Conservation (phyloP, 2,329 filamentous ascomycete species). For the Cladophialophora psammophila region DNA sequence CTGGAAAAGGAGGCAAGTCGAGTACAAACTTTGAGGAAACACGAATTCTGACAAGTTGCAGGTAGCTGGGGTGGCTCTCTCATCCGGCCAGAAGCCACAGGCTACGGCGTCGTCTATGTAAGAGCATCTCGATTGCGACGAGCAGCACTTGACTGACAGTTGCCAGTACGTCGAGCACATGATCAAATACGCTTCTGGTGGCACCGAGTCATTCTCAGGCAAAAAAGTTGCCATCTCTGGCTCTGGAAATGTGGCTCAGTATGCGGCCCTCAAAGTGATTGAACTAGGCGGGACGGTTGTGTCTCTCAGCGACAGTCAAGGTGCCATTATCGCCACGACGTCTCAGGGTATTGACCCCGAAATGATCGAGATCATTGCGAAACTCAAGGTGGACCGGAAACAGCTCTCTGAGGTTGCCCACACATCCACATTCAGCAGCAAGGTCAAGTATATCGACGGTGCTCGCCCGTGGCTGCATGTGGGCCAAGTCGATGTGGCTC, state of each 20-base stretch:
- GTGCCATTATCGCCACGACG: conserved; percentile 76
- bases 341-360: conserved; percentile 77
- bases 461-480: conserved; percentile 92
- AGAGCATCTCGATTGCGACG: conserved; percentile 41
- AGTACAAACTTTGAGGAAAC: not conserved
- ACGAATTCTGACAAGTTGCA: conserved; percentile 16
- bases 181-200: conserved; percentile 81
- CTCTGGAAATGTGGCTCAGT: conserved; percentile 97
- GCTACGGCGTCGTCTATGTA: conserved; percentile 92
- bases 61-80: conserved; percentile 87
- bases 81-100: conserved; percentile 96
- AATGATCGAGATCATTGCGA: conserved; percentile 78
- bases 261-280: conserved; percentile 93
- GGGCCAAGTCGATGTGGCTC: conserved; percentile 85
- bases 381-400: conserved; percentile 86
- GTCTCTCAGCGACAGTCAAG: conserved; percentile 92
- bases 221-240: conserved; percentile 96
- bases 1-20: conserved; percentile 77
- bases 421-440: conserved; percentile 62
- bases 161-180: conserved; percentile 84
- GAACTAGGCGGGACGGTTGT: conserved; percentile 93
- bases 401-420: conserved; percentile 75
- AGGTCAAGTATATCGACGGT: conserved; percentile 86
- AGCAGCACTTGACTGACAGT: conserved; percentile 10
- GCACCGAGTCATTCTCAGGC: conserved; percentile 82